Percentiles rank a stretch among this genome's conserved stretches.
phyloP scores from a whole-genome alignment of 768 basidiomycete genomes.

The Russula sp. region DNA sequence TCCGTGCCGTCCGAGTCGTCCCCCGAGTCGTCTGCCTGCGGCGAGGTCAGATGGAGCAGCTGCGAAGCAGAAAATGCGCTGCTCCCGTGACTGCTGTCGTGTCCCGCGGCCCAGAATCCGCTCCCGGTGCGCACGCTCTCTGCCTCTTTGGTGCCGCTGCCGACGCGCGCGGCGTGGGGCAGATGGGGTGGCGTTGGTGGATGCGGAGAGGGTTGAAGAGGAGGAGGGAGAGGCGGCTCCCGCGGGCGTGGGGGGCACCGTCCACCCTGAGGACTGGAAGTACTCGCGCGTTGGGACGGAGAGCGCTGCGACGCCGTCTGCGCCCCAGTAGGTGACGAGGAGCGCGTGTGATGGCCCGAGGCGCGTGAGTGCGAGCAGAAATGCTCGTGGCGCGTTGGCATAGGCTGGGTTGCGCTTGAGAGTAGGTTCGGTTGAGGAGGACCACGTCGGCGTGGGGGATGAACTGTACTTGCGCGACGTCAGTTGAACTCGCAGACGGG shows the following conservation, averaged over 20 bases:
- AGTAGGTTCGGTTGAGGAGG: constrained; percentile 72
- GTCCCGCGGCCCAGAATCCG: constrained; percentile 66
- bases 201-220: constrained; percentile 20
- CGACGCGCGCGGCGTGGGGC: constrained; percentile 1
- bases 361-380: constrained; percentile 65
- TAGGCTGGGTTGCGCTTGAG: constrained; percentile 53
- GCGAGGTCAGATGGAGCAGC: constrained; percentile 18
- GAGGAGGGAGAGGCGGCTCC: constrained; percentile 25
- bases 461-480: constrained; percentile 41
- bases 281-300: constrained; percentile 81
- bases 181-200: constrained; percentile 2
- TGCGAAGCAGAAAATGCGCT: constrained; percentile 43
- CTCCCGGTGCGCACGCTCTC: constrained; percentile 60
- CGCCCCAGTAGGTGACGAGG: constrained; percentile 77
- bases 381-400: constrained; percentile 63
- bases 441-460: constrained; percentile 78
- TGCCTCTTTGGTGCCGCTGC: constrained; percentile 27
- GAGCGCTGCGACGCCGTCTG: constrained; percentile 72
- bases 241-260: constrained; percentile 40
- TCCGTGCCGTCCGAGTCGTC: constrained; percentile 37
- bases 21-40: constrained; percentile 53
- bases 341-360: constrained; percentile 68
- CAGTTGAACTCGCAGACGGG: background rate
- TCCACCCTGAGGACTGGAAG: constrained; percentile 81
- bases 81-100: constrained; percentile 45